Evolutionary conservation across 1,284 basidiomycete species (phyloP).

Genomic region (Tilletiaria anomala): DNA sequence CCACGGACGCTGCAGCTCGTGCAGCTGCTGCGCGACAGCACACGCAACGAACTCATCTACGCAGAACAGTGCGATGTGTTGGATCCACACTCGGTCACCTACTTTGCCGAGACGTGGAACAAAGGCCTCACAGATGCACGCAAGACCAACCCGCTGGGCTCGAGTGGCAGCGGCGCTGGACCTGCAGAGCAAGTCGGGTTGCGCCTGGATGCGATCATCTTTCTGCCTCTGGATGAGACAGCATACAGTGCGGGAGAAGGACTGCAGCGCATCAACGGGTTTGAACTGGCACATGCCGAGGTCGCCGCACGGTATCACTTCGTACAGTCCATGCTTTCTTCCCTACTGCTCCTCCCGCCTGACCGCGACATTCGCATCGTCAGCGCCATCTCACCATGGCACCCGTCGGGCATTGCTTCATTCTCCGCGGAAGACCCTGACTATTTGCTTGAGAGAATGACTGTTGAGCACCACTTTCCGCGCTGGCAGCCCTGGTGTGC

Average conservation of each 20-base stretch:
- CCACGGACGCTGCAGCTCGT: slow-evolving; percentile 17
- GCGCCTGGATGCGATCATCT: slow-evolving; percentile 8
- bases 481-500: slow-evolving; percentile 8
- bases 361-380: slow-evolving; percentile 28
- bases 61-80: slow-evolving; percentile 31
- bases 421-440: slow-evolving; percentile 9
- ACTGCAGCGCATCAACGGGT: not conserved
- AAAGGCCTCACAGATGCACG: slow-evolving; percentile 10
- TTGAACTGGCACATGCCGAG: slow-evolving; percentile 3
- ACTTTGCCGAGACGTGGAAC: slow-evolving; percentile 24
- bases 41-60: slow-evolving; percentile 23
- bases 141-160: slow-evolving; percentile 1
- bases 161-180: not conserved
- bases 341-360: slow-evolving; percentile 19
- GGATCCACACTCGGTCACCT: slow-evolving; percentile 9
- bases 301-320: slow-evolving; percentile 23
- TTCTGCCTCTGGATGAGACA: slow-evolving; percentile 6
- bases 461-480: slow-evolving; percentile 6
- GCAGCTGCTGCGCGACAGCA: slow-evolving; percentile 22
- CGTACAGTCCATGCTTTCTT: slow-evolving; percentile 22
- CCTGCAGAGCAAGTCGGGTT: too few relatives aligned
- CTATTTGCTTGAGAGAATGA: not conserved
- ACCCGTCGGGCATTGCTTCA: slow-evolving; percentile 18
- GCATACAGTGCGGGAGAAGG: not conserved
- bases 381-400: slow-evolving; percentile 23